A percentile compares a stretch with the other conserved stretches of the same genome.
These are phyloP conservation scores for Xylariaceae sp. DNA, from an alignment of 2,329 filamentous ascomycete genomes.

Conservation along the genomic window DNA sequence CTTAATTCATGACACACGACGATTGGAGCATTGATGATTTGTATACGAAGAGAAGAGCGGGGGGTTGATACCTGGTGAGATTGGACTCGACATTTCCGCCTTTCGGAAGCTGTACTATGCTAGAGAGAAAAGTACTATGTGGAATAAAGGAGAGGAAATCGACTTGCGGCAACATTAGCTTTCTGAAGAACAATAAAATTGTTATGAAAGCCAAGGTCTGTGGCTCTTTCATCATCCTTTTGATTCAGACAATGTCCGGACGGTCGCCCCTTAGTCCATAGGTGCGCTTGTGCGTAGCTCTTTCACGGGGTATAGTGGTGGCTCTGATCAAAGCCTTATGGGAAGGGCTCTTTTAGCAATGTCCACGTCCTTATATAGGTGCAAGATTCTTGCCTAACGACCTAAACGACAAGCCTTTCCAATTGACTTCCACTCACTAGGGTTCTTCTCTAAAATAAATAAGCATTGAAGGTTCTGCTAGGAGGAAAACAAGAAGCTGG, in stretches of 20 bases:
- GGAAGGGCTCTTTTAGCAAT: not conserved
- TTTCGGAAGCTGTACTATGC: slow-evolving; percentile 9
- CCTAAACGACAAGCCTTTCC: not conserved
- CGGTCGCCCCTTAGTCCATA: not conserved
- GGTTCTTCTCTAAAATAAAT: not conserved
- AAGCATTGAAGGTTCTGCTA: not conserved
- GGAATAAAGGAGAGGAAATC: slow-evolving; percentile 6
- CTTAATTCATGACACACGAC: slow-evolving; percentile 10
- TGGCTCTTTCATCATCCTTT: slow-evolving; percentile 8
- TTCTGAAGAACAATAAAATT: slow-evolving; percentile 14
- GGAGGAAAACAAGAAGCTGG: slow-evolving; percentile 11
- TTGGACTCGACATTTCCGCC: slow-evolving; percentile 14
- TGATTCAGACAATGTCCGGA: not conserved
- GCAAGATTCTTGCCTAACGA: not conserved
- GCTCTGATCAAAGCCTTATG: not conserved
- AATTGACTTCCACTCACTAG: not conserved
- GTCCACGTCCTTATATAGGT: not conserved
- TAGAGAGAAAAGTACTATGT: not conserved
- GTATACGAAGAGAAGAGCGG: slow-evolving; percentile 19
- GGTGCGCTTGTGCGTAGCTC: not conserved
- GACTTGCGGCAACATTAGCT: not conserved
- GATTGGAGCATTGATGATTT: slow-evolving; percentile 19
- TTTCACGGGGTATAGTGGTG: not conserved
- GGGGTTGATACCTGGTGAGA: slow-evolving; percentile 1
- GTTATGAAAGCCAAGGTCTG: slow-evolving; percentile 14